Base-by-base conservation (phyloP, 257 asterid species). In the Cruciata laevipes region DNA sequence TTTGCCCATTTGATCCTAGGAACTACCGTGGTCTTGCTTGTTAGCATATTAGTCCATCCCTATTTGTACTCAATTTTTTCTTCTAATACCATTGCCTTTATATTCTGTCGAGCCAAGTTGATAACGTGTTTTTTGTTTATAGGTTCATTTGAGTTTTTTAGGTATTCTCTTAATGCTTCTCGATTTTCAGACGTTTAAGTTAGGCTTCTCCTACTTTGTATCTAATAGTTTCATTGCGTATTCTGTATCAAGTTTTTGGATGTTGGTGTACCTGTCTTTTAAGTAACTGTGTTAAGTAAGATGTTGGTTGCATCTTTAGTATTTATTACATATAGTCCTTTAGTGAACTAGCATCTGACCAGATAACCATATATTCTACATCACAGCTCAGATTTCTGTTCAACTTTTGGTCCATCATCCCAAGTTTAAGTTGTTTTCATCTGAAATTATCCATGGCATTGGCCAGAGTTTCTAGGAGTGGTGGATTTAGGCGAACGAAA, bases 391-490 rank as follows among this genome's bases (percentile, higher is more conserved):
- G 14, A 20, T 16, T 30, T 18, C 66, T 61, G 60, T 69, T 32
- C 51, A 63, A 49, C 47, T 40, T 40, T 18, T 23, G 40, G 49
- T 49, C 67, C 58, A 67, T 44, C 27, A 18, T 10, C 21, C 12
- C 42, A 27, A 27, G 25, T 70, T 38, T 70, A 69, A 68, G 37
- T 72, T 61, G 40, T 71, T n/a, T 59, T 44, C 47, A 60, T 49
- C 17, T 69, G 33, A 61, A 70, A 59, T 1, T 35, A 42, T 10
- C 65, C 20, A 91, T 91, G 98, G 89, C 95, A 38, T 73, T 89
- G 75, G 87, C 90, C 67, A 87, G 98, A 75, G 76, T 87, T 63
- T 86, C 91, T 24, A 84, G 98, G 79, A 80, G 73, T 37, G 71
- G 73, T 37, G 71, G 90, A 52, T 76, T 75, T 42, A 83, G 82